phyloP scores from a whole-genome alignment of 805 yeast species.

The Wickerhamiella musiphila region DNA sequence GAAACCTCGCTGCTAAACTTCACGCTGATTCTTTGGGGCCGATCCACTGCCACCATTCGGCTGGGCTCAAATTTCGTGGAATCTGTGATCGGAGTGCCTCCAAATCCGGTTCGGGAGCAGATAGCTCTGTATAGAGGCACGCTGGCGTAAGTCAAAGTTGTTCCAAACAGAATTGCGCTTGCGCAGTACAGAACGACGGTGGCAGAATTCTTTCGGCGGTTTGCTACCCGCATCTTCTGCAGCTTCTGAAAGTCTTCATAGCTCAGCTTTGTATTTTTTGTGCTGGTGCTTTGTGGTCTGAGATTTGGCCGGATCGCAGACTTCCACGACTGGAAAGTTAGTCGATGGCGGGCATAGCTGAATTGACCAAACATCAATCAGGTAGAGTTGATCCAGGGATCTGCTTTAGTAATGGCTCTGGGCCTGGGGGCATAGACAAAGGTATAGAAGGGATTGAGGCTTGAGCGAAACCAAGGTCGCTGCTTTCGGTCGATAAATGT shows the following conservation, averaged over 20 bases:
- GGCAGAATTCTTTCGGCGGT: conserved; percentile 7
- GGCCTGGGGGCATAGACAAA: too few relatives aligned
- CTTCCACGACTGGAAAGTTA: too few relatives aligned
- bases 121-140: conserved; percentile 85
- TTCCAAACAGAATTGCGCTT: conserved; percentile 11
- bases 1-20: conserved; percentile 86
- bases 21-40: conserved; percentile 64
- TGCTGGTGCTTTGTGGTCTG: too few relatives aligned
- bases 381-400: too few relatives aligned
- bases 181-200: conserved; percentile 14
- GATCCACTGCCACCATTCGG: conserved; percentile 72
- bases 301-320: too few relatives aligned
- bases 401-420: too few relatives aligned
- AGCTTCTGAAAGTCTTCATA: conserved; percentile 2
- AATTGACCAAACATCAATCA: too few relatives aligned
- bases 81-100: conserved; percentile 90
- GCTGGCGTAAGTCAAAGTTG: conserved; percentile 65
- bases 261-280: background rate
- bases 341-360: too few relatives aligned
- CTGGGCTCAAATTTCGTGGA: conserved; percentile 64
- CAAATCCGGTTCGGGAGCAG: conserved; percentile 91
- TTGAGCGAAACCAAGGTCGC: too few relatives aligned
- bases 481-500: too few relatives aligned
- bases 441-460: too few relatives aligned
- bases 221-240: conserved; percentile 1